These are phyloP conservation scores for Debaryomyces coudertii DNA, from an alignment of 1,139 yeast species.

Conservation along the genomic window DNA sequence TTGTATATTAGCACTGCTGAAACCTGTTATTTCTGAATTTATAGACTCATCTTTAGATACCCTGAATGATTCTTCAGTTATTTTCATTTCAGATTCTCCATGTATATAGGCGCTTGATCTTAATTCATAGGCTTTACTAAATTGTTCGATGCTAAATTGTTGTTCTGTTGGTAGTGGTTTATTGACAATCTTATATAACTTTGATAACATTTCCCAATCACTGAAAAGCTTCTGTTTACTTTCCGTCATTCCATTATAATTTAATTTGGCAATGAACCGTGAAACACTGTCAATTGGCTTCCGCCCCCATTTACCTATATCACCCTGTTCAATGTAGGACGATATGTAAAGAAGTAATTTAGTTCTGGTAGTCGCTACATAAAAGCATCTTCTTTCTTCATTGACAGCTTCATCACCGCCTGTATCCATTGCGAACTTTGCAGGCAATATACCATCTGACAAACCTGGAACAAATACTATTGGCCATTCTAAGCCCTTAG, in stretches of 20 bases:
- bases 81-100: constrained; percentile 17
- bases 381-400: constrained; percentile 84
- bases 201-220: constrained; percentile 17
- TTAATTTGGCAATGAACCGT: constrained; percentile 28
- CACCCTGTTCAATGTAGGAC: constrained; percentile 31
- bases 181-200: constrained; percentile 23
- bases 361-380: constrained; percentile 89
- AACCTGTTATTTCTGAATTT: background rate
- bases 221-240: constrained; percentile 23
- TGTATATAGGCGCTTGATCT: constrained; percentile 17
- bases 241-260: background rate
- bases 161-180: constrained; percentile 11
- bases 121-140: constrained; percentile 48
- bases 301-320: constrained; percentile 23
- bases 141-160: constrained; percentile 64
- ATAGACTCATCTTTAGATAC: background rate
- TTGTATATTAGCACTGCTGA: constrained; percentile 6
- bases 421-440: constrained; percentile 38
- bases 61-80: constrained; percentile 11
- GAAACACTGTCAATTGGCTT: constrained; percentile 29
- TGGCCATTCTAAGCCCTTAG: constrained; percentile 96
- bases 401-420: constrained; percentile 44
- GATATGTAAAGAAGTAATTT: constrained; percentile 47
- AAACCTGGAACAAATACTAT: constrained; percentile 80
- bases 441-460: constrained; percentile 63